Percentiles rank a stretch among this genome's conserved stretches.
These are phyloP conservation scores for Acer saccharum DNA, from an alignment of 345 rosid species.

Conservation along the genomic window DNA sequence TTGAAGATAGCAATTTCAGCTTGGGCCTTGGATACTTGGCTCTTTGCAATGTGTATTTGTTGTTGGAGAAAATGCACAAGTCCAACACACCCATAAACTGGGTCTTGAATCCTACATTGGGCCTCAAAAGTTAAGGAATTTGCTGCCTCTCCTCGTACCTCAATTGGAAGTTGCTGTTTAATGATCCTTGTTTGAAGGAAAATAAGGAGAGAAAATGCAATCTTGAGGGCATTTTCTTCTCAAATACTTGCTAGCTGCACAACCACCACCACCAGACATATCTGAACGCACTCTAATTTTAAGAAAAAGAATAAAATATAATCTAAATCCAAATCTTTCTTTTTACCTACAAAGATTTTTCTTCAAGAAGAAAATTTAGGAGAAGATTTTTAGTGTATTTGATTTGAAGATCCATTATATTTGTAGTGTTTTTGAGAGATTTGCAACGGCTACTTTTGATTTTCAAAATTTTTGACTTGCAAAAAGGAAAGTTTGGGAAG, in stretches of 20 bases:
- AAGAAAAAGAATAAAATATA: conserved; percentile 3
- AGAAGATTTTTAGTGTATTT: conserved; percentile 1
- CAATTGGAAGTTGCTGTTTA: conserved; percentile 47
- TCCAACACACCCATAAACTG: conserved; percentile 67
- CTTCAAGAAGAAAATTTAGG: conserved; percentile 2
- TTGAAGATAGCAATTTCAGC: conserved; percentile 45
- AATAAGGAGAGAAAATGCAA: conserved; percentile 71
- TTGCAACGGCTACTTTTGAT: conserved; percentile 41
- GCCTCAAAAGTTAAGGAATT: conserved; percentile 62
- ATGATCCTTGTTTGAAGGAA: conserved; percentile 43
- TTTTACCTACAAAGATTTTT: conserved; percentile 2
- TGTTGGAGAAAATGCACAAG: conserved; percentile 42
- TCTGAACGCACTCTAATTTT: neutral
- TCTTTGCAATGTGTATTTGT: conserved; percentile 45
- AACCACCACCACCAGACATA: conserved; percentile 27
- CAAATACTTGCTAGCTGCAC: conserved; percentile 70
- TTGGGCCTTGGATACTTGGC: conserved; percentile 43
- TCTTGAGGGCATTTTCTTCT: conserved; percentile 70
- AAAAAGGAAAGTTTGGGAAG: conserved; percentile 24
- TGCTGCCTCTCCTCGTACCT: conserved; percentile 50
- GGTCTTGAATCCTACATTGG: conserved; percentile 49
- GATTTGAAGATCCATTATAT: neutral
- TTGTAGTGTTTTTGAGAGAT: neutral
- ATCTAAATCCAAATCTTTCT: neutral
- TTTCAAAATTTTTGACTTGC: conserved; percentile 1